Evolutionary conservation across 1,284 basidiomycete genomes (phyloP).

Genomic region (Fomitopsis schrenkii): DNA sequence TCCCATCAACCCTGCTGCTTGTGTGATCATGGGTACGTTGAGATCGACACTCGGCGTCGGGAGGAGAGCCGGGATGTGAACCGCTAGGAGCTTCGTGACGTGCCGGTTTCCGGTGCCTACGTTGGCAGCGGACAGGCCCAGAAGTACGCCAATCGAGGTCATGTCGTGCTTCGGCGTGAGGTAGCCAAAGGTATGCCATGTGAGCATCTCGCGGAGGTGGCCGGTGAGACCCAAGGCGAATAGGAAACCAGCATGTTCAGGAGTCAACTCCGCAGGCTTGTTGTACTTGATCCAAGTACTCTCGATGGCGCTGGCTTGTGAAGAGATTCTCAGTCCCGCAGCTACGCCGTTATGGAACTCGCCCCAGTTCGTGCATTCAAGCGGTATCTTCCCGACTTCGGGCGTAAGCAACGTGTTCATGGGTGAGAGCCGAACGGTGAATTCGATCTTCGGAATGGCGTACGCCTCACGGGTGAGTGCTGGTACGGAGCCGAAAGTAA

Average conservation of each 20-base stretch:
- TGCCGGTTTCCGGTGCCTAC: slow-evolving; percentile 85
- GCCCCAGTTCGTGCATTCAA: slow-evolving; percentile 84
- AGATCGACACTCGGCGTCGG: slow-evolving; percentile 86
- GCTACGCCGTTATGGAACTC: slow-evolving; percentile 98
- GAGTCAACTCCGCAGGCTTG: slow-evolving; percentile 79
- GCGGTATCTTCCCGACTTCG: slow-evolving; percentile 60
- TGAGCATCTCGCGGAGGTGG: slow-evolving; percentile 83
- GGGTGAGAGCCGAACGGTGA: slow-evolving; percentile 69
- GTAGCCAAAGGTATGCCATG: slow-evolving; percentile 89
- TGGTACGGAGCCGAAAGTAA: slow-evolving; percentile 75
- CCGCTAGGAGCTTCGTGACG: slow-evolving; percentile 87
- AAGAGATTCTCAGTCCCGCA: slow-evolving; percentile 80
- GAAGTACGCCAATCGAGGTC: slow-evolving; percentile 89
- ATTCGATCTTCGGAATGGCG: slow-evolving; percentile 78
- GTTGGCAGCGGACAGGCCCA: slow-evolving; percentile 90
- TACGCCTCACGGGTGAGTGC: slow-evolving; percentile 75
- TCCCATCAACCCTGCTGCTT: slow-evolving; percentile 85
- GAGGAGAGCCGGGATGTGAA: slow-evolving; percentile 90
- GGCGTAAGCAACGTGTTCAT: slow-evolving; percentile 60
- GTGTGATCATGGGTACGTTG: slow-evolving; percentile 86
- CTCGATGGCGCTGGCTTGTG: slow-evolving; percentile 74
- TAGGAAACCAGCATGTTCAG: slow-evolving; percentile 93
- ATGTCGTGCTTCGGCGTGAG: slow-evolving; percentile 94
- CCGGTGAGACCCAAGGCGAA: slow-evolving; percentile 91
- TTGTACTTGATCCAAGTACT: slow-evolving; percentile 95